Base-by-base conservation (phyloP, 1,284 basidiomycete genomes). In the Schizophyllum amplum region DNA sequence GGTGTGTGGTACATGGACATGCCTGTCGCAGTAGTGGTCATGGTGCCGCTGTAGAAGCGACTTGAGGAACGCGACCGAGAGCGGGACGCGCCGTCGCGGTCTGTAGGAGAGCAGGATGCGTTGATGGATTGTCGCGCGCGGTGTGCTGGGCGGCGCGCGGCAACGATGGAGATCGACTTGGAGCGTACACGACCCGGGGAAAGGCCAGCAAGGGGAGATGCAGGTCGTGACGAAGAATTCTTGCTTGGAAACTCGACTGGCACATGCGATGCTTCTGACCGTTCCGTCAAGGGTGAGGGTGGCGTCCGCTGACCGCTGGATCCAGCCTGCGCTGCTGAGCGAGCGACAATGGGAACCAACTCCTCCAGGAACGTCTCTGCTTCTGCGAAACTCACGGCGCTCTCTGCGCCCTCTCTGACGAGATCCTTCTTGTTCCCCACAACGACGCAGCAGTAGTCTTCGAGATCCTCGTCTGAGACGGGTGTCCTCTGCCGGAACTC, bases 371-470 rank as follows among this genome's bases (percentile, higher is more conserved):
- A 83, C 48, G 66, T 65, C 53, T 64, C 57, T 13, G 72, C 72
- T 53, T 76, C 69, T 13, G 63, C 62, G 55, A 2, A 63, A 65
- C 63, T 71, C 57, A 71, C 77, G 49, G 73, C 67, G 20, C 63
- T 63, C 58, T 73, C 72, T 53, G 67, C 69, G 24, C 76, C 73
- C 1, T 63, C 55, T 5, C 59, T 53, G 33, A 66, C 53, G 59
- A 89, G 66, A 67, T 92, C 90, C 4, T 79, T 75, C 74, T 93
- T 93, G 70, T 90, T 91, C 54, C 90, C 90, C 1, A 92, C 89
- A 6, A 90, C 77, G 6, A 86, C 80, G 59, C 82, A 84, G 63
- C 87, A 88, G 65, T 83, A 92, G 27, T 82, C 77, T 50, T 78
- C 75, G 49, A 79, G 65, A 20, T 84, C 82, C 47, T 81, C 83